A percentile compares a stretch with the other conserved stretches of the same genome.
Conservation (phyloP, 495 filamentous ascomycete species). For the Lophiostoma macrostomum region DNA sequence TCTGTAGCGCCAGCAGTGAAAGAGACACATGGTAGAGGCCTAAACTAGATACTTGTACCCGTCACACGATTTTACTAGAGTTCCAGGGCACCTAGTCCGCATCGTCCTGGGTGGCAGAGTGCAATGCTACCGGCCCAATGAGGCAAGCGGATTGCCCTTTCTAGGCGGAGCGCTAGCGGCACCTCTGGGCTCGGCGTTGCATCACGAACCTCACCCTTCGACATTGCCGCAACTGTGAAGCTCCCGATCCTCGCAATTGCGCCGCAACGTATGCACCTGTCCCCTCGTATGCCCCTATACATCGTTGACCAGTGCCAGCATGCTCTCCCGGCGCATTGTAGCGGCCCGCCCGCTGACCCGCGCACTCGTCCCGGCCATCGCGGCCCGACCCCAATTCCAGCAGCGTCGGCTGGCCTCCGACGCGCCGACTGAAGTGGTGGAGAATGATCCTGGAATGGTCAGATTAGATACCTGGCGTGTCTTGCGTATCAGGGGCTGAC, state of each 20-base stretch:
- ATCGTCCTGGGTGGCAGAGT: too few relatives aligned
- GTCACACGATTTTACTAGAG: too few relatives aligned
- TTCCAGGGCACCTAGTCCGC: too few relatives aligned
- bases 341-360: conserved; percentile 45
- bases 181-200: conserved; percentile 4
- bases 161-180: not conserved
- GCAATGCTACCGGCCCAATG: too few relatives aligned
- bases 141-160: too few relatives aligned
- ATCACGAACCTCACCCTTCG: conserved; percentile 13
- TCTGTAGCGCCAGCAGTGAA: too few relatives aligned
- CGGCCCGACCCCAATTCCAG: conserved; percentile 22
- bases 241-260: conserved; percentile 3
- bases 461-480: not conserved
- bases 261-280: conserved; percentile 19
- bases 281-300: conserved; percentile 4
- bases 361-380: conserved; percentile 32
- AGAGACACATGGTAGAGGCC: too few relatives aligned
- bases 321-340: conserved; percentile 46
- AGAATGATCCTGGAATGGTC: conserved; percentile 77
- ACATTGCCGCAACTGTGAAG: not conserved
- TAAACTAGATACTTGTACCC: too few relatives aligned
- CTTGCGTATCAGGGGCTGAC: not conserved
- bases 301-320: conserved; percentile 31
- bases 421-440: too few relatives aligned
- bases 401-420: conserved; percentile 32